Conservation (phyloP, 495 filamentous ascomycete species). For the Penicilliopsis zonata region DNA sequence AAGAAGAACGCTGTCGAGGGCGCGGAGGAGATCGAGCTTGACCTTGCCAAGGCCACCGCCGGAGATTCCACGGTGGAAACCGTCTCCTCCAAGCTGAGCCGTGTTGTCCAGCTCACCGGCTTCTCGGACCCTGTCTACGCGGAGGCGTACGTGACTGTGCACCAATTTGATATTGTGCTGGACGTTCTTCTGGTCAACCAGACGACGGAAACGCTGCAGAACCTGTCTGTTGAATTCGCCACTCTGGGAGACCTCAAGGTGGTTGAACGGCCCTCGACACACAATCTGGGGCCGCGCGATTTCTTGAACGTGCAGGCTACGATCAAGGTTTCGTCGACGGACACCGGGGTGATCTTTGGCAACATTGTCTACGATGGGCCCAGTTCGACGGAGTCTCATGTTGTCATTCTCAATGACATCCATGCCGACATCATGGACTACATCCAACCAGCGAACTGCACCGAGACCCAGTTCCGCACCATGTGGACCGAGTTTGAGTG, state of each 20-base stretch:
- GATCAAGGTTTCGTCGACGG: slow-evolving; percentile 98
- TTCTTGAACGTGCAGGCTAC: slow-evolving; percentile 97
- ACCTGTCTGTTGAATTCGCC: slow-evolving; percentile 94
- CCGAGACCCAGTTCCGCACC: slow-evolving; percentile 94
- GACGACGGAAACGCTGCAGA: slow-evolving; percentile 91
- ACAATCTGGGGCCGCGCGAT: slow-evolving; percentile 88
- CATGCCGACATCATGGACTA: slow-evolving; percentile 99
- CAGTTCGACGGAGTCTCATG: slow-evolving; percentile 88
- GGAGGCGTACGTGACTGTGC: slow-evolving; percentile 96
- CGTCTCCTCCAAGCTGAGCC: slow-evolving; percentile 81
- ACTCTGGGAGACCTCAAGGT: slow-evolving; percentile 97
- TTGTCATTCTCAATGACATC: slow-evolving; percentile 97
- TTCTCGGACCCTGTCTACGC: slow-evolving; percentile 98
- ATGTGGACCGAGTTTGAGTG: slow-evolving; percentile 99
- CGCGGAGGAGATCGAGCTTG: slow-evolving; percentile 71
- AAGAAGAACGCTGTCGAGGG: slow-evolving; percentile 86
- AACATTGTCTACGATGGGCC: slow-evolving; percentile 98
- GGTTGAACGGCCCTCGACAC: slow-evolving; percentile 88
- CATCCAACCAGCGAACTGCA: slow-evolving; percentile 93
- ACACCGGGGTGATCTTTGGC: slow-evolving; percentile 98
- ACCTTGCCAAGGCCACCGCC: slow-evolving; percentile 89
- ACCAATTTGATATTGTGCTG: slow-evolving; percentile 97
- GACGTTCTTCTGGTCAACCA: slow-evolving; percentile 98
- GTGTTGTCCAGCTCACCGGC: slow-evolving; percentile 93
- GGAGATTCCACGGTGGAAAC: slow-evolving; percentile 79